Percentiles rank a stretch among this genome's conserved stretches.
phyloP scores from a whole-genome alignment of 306 rosid species.

The Quillaja saponaria region DNA sequence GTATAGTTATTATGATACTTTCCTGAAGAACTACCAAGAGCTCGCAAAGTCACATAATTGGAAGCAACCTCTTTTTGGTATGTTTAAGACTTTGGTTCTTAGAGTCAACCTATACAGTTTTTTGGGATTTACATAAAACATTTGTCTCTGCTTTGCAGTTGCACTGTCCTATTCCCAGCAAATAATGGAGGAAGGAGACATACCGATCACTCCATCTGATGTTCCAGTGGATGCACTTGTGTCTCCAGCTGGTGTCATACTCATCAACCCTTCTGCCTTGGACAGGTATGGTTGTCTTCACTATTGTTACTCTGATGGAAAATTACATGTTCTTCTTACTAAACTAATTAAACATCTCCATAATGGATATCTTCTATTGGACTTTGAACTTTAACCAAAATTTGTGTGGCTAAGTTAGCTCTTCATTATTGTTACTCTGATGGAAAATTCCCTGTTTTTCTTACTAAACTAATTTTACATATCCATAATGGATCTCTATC shows the following conservation, averaged over 20 bases:
- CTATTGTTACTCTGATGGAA: conserved; percentile 1
- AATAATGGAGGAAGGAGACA: conserved; percentile 75
- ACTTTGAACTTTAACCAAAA: too few relatives aligned
- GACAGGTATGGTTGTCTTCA: conserved; percentile 49
- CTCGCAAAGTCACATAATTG: conserved; percentile 68
- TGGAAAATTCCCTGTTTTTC: too few relatives aligned
- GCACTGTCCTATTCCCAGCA: conserved; percentile 80
- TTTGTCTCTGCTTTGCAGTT: conserved; percentile 57
- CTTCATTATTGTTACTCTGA: too few relatives aligned
- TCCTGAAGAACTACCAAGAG: conserved; percentile 73
- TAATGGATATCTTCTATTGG: conserved; percentile 31
- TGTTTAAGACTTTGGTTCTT: conserved; percentile 23
- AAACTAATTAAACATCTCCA: conserved; percentile 26
- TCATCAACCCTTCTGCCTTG: conserved; percentile 64
- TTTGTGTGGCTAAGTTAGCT: too few relatives aligned
- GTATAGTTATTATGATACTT: conserved; percentile 81
- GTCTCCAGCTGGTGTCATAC: conserved; percentile 75
- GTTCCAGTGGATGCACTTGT: conserved; percentile 78
- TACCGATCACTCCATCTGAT: conserved; percentile 68
- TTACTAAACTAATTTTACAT: too few relatives aligned
- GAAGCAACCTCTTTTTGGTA: conserved; percentile 90
- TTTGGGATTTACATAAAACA: conserved; percentile 2
- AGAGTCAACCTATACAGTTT: conserved; percentile 16
- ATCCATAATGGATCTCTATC: too few relatives aligned
- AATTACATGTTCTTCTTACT: neutral